Evolutionary conservation across 2,329 filamentous ascomycete genomes (phyloP).

Genomic region (Phaeophleospora eucalypticola): DNA sequence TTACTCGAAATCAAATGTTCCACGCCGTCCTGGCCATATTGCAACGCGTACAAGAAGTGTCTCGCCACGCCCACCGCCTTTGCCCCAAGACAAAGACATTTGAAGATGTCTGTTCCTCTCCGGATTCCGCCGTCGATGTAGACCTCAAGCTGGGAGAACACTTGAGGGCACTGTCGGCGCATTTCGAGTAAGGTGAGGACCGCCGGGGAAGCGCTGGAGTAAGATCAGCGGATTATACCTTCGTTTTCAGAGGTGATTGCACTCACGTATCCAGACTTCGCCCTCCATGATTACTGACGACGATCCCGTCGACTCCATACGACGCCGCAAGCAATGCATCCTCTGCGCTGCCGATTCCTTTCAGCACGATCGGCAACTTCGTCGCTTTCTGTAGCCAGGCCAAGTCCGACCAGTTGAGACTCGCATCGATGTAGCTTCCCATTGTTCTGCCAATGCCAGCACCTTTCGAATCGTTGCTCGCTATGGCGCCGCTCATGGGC

Average conservation of each 20-base stretch:
- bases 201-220: slow-evolving; percentile 48
- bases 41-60: slow-evolving; percentile 55
- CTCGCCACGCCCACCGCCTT: slow-evolving; percentile 59
- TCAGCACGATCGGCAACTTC: slow-evolving; percentile 31
- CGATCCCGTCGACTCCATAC: slow-evolving; percentile 43
- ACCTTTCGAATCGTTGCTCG: slow-evolving; percentile 47
- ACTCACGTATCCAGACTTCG: slow-evolving; percentile 28
- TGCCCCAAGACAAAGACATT: slow-evolving; percentile 61
- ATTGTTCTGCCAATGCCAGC: slow-evolving; percentile 50
- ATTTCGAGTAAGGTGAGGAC: slow-evolving; percentile 59
- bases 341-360: slow-evolving; percentile 38
- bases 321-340: slow-evolving; percentile 40
- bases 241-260: no score
- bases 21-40: slow-evolving; percentile 53
- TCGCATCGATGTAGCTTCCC: slow-evolving; percentile 53
- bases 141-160: slow-evolving; percentile 40
- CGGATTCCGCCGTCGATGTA: slow-evolving; percentile 62
- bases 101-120: slow-evolving; percentile 62
- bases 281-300: slow-evolving; percentile 45
- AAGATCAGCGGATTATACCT: no score
- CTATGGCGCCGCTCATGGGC: not conserved
- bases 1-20: slow-evolving; percentile 34
- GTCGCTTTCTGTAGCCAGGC: slow-evolving; percentile 34
- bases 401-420: slow-evolving; percentile 48
- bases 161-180: slow-evolving; percentile 54